Evolutionary conservation across 192 early-diverging fungal species (phyloP).

Genomic region (Backusella macrospora): DNA sequence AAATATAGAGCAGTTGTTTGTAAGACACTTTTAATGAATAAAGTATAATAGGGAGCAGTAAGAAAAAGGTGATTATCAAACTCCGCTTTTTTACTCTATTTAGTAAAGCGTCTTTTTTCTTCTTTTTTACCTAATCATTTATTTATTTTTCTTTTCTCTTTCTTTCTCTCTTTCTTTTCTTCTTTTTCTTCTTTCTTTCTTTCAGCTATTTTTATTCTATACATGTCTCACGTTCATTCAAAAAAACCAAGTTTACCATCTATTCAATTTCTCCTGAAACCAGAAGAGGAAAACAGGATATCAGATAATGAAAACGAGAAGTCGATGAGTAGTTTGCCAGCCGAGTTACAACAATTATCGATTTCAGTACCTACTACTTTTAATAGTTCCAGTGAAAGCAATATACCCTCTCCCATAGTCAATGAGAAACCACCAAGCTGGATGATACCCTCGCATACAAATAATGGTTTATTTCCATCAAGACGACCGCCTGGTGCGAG

Average conservation of each 20-base stretch:
- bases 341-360: slow-evolving; percentile 26
- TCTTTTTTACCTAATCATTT: slow-evolving; percentile 6
- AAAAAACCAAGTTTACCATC: slow-evolving; percentile 23
- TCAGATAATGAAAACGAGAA: neutral
- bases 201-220: neutral
- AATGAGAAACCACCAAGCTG: slow-evolving; percentile 15
- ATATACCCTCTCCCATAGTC: slow-evolving; percentile 8
- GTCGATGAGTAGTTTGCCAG: slow-evolving; percentile 16
- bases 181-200: neutral
- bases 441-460: slow-evolving; percentile 1
- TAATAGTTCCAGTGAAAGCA: slow-evolving; percentile 6
- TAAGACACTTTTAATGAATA: slow-evolving; percentile 13
- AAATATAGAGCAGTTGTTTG: slow-evolving; percentile 10
- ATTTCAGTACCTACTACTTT: slow-evolving; percentile 2
- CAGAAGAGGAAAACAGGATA: neutral
- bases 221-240: slow-evolving; percentile 6
- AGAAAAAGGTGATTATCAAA: neutral
- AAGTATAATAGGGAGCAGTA: slow-evolving; percentile 11
- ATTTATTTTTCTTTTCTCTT: neutral
- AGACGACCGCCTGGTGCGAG: slow-evolving; percentile 25
- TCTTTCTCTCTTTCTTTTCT: neutral
- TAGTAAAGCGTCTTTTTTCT: slow-evolving; percentile 11
- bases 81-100: slow-evolving; percentile 10
- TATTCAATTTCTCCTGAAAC: slow-evolving; percentile 21
- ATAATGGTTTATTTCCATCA: neutral